Evolutionary conservation across 2,329 filamentous ascomycete species (phyloP).

Genomic region (Botryotinia calthae): DNA sequence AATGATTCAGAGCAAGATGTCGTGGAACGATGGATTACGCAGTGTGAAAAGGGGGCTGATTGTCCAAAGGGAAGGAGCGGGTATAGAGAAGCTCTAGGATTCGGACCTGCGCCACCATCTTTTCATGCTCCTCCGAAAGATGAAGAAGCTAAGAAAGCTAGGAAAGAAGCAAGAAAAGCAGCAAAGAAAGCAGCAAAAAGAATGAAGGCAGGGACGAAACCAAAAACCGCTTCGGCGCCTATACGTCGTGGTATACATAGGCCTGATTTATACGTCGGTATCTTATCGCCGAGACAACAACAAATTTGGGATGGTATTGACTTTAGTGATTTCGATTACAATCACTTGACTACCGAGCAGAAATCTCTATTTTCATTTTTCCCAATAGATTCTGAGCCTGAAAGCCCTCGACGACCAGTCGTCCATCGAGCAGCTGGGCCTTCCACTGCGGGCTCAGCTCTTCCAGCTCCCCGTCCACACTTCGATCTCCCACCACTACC

Average conservation of each 20-base stretch:
- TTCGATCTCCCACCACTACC: background rate
- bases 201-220: background rate
- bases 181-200: background rate
- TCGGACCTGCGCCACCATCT: background rate
- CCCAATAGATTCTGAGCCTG: background rate
- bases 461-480: background rate
- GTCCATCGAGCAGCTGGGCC: too few relatives aligned
- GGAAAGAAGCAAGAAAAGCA: background rate
- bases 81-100: background rate
- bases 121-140: background rate
- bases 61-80: background rate
- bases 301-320: conserved; percentile 13
- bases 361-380: conserved; percentile 14
- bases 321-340: conserved; percentile 10
- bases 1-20: background rate
- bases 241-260: background rate
- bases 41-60: background rate
- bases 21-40: background rate
- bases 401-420: background rate
- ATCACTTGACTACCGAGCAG: background rate
- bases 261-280: conserved; percentile 8
- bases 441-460: background rate
- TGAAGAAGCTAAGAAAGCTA: background rate
- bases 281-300: background rate
- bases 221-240: background rate